A percentile compares a stretch with the other conserved stretches of the same genome.
phyloP scores from a whole-genome alignment of 345 rosid species.

The Ceriops decandra region DNA sequence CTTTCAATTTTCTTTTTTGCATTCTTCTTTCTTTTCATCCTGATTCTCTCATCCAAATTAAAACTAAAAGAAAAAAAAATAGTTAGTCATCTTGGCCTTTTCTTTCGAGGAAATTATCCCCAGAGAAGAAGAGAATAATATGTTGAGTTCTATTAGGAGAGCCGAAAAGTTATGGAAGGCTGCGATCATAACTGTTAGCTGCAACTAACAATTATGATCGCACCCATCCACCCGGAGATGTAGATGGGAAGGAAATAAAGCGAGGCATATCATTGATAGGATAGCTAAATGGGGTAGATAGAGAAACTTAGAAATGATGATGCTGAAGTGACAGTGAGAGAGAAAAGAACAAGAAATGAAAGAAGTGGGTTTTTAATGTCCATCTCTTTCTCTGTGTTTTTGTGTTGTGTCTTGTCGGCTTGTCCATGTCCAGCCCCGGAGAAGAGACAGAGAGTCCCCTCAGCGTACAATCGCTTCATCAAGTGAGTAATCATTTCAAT shows the following conservation, averaged over 20 bases:
- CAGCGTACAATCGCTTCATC: conserved; percentile 99
- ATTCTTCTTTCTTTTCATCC: no score
- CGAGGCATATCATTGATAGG: background rate
- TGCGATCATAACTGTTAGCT: no score
- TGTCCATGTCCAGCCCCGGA: conserved; percentile 76
- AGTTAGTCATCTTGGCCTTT: background rate
- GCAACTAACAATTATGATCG: no score
- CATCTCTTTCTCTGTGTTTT: background rate
- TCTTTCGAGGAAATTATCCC: background rate
- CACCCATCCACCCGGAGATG: conserved; percentile 31
- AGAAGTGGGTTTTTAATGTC: background rate
- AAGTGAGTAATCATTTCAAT: conserved; percentile 52
- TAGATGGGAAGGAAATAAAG: conserved; percentile 12
- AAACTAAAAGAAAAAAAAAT: no score
- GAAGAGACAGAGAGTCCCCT: conserved; percentile 99
- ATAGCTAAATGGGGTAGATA: background rate
- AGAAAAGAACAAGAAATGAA: conserved; percentile 4
- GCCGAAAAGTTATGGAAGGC: no score
- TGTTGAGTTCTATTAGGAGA: background rate
- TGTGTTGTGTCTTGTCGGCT: conserved; percentile 35
- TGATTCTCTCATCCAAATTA: no score
- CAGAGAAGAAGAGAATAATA: background rate
- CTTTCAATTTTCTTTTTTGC: no score
- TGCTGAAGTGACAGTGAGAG: conserved; percentile 6
- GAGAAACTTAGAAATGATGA: conserved; percentile 20